Conservation (phyloP, 2,329 filamentous ascomycete species). For the Acephala macrosclerotiorum region DNA sequence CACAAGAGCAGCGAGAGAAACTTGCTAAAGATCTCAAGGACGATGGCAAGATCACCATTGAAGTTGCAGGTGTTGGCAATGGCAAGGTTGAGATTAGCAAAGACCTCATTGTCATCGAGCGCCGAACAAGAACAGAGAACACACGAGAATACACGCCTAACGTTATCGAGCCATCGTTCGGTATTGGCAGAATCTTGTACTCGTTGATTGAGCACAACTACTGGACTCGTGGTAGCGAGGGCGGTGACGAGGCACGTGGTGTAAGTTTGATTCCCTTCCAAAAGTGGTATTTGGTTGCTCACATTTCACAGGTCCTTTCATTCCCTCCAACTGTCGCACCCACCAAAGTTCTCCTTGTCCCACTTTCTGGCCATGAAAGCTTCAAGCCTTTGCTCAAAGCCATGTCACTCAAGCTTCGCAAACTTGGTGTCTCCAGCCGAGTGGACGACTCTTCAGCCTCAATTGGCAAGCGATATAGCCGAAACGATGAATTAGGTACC, state of each 20-base stretch:
- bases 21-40: conserved; percentile 76
- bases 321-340: conserved; percentile 85
- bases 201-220: conserved; percentile 93
- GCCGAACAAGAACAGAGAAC: conserved; percentile 82
- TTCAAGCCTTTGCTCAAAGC: conserved; percentile 81
- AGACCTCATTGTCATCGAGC: conserved; percentile 85
- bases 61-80: conserved; percentile 70
- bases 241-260: conserved; percentile 82
- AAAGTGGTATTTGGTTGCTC: not conserved
- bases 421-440: conserved; percentile 79
- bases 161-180: conserved; percentile 96
- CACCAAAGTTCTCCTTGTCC: conserved; percentile 92
- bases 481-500: conserved; percentile 95
- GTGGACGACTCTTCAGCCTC: conserved; percentile 90
- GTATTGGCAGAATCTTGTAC: conserved; percentile 94
- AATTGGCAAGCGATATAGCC: conserved; percentile 93
- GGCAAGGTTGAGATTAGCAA: conserved; percentile 82
- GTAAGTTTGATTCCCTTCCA: conserved; percentile 61
- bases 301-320: conserved; percentile 65
- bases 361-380: conserved; percentile 80
- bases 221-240: conserved; percentile 79
- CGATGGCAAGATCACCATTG: conserved; percentile 77
- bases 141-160: conserved; percentile 92
- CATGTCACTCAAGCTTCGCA: conserved; percentile 79
- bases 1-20: conserved; percentile 83